Evolutionary conservation across 2,329 filamentous ascomycete genomes (phyloP), one percentile per base, ranked within the genome.

Genomic region (Apiospora pterosperma): DNA sequence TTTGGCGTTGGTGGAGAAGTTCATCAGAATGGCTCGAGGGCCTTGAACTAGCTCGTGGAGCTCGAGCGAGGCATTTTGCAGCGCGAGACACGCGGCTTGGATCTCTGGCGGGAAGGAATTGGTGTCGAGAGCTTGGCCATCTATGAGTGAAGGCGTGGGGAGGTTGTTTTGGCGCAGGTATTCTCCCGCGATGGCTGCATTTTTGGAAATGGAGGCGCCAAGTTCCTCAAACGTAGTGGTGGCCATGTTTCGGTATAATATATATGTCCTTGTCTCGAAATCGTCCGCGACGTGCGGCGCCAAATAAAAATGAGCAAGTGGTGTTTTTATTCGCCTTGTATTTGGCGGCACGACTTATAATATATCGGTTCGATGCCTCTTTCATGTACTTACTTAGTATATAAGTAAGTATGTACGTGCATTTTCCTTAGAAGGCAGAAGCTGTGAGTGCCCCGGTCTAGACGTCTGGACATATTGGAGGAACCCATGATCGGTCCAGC

Each of bases 1-100:
- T 38, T 59, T 59, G 34, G 58, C 58, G 36, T 59, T 59, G 58
- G 58, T 59, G 34, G 58, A 59, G 58, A 59, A 59, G 58, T 59
- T 39, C 58, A 59, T 59, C n/a, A 59, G 34, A 14, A 59, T 59
- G 34, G 58, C 34, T 2, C 58, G 58, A 2, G 58, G 58, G 36
- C 58, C 58, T 59, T 59, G 58, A 5, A 59, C 58, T 0, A 59
- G n/a, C n/a, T 59, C 58, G 8, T 59, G 58, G n/a, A 59, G 58
- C 58, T 59, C 58, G n/a, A 59, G 34, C 10, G 58, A 59, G n/a
- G n/a, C 58, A 16, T 38, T 11, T 38, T 59, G 58, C 10, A 59
- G n/a, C n/a, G 58, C 12, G n/a, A 59, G n/a, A 14, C 58, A 59
- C 5, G 58, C 58, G 19, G 58, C 58, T 25, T 59, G 58, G 34